Percentiles rank a stretch among this genome's conserved stretches.
These are phyloP conservation scores for Boletus eberwhitei DNA, from an alignment of 768 basidiomycete genomes.

Conservation along the genomic window DNA sequence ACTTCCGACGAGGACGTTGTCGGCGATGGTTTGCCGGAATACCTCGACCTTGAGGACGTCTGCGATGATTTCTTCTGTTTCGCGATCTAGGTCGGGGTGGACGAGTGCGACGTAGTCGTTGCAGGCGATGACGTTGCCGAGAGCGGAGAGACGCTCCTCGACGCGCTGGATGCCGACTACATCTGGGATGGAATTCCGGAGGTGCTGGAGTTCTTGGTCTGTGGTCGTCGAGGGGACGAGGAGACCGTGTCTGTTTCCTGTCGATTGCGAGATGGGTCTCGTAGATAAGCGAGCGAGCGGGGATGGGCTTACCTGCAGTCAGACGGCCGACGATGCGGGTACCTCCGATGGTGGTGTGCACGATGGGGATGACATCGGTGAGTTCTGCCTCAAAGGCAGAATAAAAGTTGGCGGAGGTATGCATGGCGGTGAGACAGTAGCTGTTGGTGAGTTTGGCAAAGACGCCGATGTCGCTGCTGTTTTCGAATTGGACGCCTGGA, in stretches of 20 bases:
- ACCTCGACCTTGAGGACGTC: conserved; percentile 99
- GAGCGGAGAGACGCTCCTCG: conserved; percentile 94
- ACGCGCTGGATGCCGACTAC: conserved; percentile 92
- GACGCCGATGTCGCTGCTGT: conserved; percentile 93
- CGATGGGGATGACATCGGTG: conserved; percentile 89
- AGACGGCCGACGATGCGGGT: conserved; percentile 92
- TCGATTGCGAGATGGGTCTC: not conserved
- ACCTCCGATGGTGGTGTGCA: conserved; percentile 93
- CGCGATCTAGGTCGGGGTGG: conserved; percentile 96
- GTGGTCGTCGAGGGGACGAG: conserved; percentile 95
- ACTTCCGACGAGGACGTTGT: conserved; percentile 94
- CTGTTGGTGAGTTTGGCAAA: conserved; percentile 98
- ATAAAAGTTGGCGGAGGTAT: conserved; percentile 96
- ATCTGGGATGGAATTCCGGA: conserved; percentile 93
- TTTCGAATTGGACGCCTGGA: conserved; percentile 88
- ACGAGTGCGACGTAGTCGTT: conserved; percentile 99
- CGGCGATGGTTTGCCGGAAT: conserved; percentile 95
- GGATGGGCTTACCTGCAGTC: conserved; percentile 66
- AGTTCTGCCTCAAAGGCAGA: conserved; percentile 96
- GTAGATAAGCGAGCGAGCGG: fast-evolving
- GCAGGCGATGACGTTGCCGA: conserved; percentile 97
- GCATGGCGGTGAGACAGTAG: conserved; percentile 92
- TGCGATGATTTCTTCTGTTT: conserved; percentile 99
- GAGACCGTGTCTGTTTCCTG: conserved; percentile 94
- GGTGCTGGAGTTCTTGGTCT: conserved; percentile 97